Evolutionary conservation across 139 green algal genomes (phyloP), one percentile per base, ranked within the genome.

Genomic region (Micractinium sp.): DNA sequence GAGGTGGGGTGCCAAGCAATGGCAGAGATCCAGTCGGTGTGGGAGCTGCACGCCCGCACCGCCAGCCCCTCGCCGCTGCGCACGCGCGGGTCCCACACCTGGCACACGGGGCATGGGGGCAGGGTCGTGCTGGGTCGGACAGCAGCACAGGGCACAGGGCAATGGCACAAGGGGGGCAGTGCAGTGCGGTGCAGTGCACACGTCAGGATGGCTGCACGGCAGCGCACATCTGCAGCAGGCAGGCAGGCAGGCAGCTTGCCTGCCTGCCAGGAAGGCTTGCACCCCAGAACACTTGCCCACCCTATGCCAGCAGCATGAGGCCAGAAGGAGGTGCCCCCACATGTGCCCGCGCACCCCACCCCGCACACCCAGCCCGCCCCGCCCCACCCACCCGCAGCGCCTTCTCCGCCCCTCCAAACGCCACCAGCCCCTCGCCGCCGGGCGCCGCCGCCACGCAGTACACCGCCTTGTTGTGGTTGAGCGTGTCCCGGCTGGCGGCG

Each of bases 31-130:
- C 96, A 98, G 53, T 91, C 91, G 27, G 85, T 91, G 84, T 98
- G 96, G 0, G 92, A 95, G 19, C 74, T 56, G 29, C 90, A 90
- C 0, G 88, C 81, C 61, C 92, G 92, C 0, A 95, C 80, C 0
- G 91, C 92, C 86, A 95, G 80, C 2, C 87, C 89, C 56, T 97
- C 93, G 19, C 91, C 89, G 9, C 27, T 87, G 12, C 92, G 87
- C 9, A 74, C 71, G 0, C 95, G 90, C 2, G 88, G 87, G 90
- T 99, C 97, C 97, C 97, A 99, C 31, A 98, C 78, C 78, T 84
- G 78, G 16, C 2, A 12, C 63, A 18, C 9, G 23, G 67, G 67
- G 22, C 12, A 31, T 1, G 12, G n/a, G 20, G 25, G 67, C 22
- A 12, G 67, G n/a, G n/a, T n/a, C 1, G 67, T 33, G 23, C 22